phyloP scores from a whole-genome alignment of 371 early-diverging fungal species.

The Homolaphlyctis polyrhiza region DNA sequence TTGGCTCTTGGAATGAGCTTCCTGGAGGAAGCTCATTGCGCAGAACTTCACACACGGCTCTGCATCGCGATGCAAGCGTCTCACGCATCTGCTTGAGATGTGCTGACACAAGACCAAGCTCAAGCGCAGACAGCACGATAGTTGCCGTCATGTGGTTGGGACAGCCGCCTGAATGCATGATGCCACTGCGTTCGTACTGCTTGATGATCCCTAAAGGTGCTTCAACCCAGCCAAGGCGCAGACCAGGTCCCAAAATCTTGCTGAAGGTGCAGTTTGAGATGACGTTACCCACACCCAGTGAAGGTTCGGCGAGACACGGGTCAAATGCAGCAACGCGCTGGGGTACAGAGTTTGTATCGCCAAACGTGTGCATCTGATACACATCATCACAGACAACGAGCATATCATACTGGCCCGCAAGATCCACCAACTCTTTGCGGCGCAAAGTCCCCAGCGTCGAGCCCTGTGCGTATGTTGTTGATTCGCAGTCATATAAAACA shows the following conservation, averaged over 20 bases:
- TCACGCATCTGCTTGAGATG: not conserved
- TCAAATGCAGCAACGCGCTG: conserved; percentile 14
- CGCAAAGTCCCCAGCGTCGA: conserved; percentile 33
- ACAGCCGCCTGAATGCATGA: conserved; percentile 26
- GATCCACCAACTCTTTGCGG: conserved; percentile 33
- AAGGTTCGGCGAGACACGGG: not conserved
- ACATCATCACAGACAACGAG: conserved; percentile 62
- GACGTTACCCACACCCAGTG: conserved; percentile 22
- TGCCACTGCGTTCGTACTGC: conserved; percentile 14
- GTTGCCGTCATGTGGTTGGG: conserved; percentile 15
- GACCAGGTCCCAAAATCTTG: conserved; percentile 34
- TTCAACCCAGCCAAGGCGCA: conserved; percentile 42
- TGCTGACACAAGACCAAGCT: not conserved
- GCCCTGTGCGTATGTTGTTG: conserved; percentile 39
- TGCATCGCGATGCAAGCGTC: not conserved
- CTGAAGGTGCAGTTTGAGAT: conserved; percentile 37
- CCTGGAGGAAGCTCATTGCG: not conserved
- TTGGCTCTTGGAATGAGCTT: not conserved
- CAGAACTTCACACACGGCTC: not conserved
- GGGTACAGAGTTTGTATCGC: conserved; percentile 13
- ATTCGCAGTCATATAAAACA: no score
- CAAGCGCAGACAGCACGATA: not conserved
- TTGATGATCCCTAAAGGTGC: conserved; percentile 17
- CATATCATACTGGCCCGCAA: conserved; percentile 48
- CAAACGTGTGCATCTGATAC: conserved; percentile 48